Conservation (phyloP, 805 yeast species). For the Saturnispora besseyi region DNA sequence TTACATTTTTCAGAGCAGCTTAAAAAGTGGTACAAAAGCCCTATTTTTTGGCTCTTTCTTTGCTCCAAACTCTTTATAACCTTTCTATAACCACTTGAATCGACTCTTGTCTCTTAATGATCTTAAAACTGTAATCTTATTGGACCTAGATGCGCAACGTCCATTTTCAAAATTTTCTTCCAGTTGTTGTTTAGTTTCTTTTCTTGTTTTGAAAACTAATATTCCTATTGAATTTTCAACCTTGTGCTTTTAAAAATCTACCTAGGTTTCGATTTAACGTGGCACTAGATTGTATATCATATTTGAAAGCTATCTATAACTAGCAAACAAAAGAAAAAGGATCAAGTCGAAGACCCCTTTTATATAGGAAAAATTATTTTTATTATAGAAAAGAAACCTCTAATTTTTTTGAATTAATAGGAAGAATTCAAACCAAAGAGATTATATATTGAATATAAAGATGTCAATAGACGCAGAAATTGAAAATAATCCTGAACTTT, state of each 20-base stretch:
- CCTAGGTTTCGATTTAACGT: neutral
- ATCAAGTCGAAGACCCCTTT: neutral
- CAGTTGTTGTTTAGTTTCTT: slow-evolving; percentile 2
- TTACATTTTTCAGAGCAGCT: neutral
- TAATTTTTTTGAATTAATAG: neutral
- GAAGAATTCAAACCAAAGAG: neutral
- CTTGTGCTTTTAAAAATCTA: neutral
- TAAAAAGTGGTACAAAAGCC: neutral
- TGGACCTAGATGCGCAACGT: neutral
- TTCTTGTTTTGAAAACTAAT: slow-evolving; percentile 1
- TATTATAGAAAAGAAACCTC: neutral
- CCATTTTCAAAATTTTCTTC: slow-evolving; percentile 3
- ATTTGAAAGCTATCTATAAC: neutral
- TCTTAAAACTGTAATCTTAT: neutral
- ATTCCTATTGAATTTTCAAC: neutral
- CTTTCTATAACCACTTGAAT: neutral
- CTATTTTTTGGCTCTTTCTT: neutral
- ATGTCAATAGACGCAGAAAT: slow-evolving; percentile 35
- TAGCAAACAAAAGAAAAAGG: neutral
- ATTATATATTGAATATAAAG: neutral
- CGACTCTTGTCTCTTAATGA: neutral
- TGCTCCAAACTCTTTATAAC: neutral
- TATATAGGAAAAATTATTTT: neutral
- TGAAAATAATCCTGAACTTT: slow-evolving; percentile 66
- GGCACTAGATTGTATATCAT: neutral